Conservation (phyloP, 768 basidiomycete species). For the Psilocybe cyanescens region DNA sequence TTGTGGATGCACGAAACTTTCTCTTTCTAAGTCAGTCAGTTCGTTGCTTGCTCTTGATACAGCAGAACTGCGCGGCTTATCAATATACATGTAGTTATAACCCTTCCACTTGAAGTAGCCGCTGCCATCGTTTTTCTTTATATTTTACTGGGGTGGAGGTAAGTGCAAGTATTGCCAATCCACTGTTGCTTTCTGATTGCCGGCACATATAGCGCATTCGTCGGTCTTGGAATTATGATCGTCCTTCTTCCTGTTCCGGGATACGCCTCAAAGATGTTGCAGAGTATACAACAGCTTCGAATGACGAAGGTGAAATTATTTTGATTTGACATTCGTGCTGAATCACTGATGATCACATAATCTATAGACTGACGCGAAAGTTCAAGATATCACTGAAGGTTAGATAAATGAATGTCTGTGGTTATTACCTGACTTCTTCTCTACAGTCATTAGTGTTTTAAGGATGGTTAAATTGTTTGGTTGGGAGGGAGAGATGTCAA, state of each 20-base stretch:
- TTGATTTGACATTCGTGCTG: not conserved
- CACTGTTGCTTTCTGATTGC: not conserved
- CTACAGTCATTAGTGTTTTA: slow-evolving; percentile 52
- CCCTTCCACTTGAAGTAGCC: slow-evolving; percentile 44
- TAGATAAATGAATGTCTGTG: not conserved
- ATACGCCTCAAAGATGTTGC: slow-evolving; percentile 50
- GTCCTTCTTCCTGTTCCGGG: slow-evolving; percentile 63
- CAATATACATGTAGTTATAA: slow-evolving; percentile 28
- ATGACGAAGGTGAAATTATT: slow-evolving; percentile 44
- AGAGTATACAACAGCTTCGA: slow-evolving; percentile 49
- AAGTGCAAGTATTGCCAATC: slow-evolving; percentile 7
- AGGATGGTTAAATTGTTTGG: slow-evolving; percentile 78
- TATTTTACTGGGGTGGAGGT: slow-evolving; percentile 50
- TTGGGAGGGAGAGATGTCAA: slow-evolving; percentile 61
- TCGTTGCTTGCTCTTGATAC: not conserved
- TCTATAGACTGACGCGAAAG: slow-evolving; percentile 51
- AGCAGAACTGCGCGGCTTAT: not conserved
- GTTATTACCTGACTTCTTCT: not conserved
- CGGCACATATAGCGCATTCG: slow-evolving; percentile 45
- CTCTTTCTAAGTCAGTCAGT: slow-evolving; percentile 25
- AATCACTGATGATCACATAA: not conserved
- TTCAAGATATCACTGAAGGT: slow-evolving; percentile 67
- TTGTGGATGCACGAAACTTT: slow-evolving; percentile 39
- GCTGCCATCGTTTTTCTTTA: slow-evolving; percentile 48
- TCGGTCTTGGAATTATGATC: slow-evolving; percentile 57